These are phyloP conservation scores for Kwoniella shandongensis DNA, from an alignment of 768 basidiomycete species.

Conservation along the genomic window DNA sequence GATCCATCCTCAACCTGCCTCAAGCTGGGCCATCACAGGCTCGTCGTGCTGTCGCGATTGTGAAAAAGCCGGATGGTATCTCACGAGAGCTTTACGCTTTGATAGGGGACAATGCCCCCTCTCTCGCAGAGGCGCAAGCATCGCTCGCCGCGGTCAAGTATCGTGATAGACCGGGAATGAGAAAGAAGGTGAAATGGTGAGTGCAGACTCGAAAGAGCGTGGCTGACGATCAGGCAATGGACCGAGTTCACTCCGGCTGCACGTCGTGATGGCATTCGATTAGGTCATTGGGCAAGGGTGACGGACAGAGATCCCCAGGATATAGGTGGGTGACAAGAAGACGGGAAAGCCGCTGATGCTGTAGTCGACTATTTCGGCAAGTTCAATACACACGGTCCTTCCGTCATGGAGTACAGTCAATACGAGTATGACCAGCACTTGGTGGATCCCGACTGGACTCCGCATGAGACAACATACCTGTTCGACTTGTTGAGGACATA, in stretches of 20 bases:
- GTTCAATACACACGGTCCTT: slow-evolving; percentile 66
- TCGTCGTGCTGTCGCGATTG: slow-evolving; percentile 49
- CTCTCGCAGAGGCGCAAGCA: slow-evolving; percentile 60
- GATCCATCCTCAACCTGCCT: slow-evolving; percentile 72
- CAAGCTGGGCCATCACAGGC: slow-evolving; percentile 50
- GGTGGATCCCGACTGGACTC: slow-evolving; percentile 83
- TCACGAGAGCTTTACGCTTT: slow-evolving; percentile 88
- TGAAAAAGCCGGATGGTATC: slow-evolving; percentile 66
- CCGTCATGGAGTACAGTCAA: slow-evolving; percentile 62
- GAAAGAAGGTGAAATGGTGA: slow-evolving; percentile 72
- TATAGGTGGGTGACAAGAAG: slow-evolving; percentile 12
- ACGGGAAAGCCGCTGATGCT: background rate
- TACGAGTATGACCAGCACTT: slow-evolving; percentile 83
- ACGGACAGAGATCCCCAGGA: slow-evolving; percentile 24
- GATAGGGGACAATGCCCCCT: slow-evolving; percentile 89
- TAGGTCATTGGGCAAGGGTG: slow-evolving; percentile 69
- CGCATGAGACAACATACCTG: slow-evolving; percentile 90
- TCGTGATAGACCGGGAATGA: slow-evolving; percentile 80
- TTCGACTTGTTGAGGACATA: slow-evolving; percentile 77
- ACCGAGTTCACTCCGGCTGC: slow-evolving; percentile 65
- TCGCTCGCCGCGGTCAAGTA: slow-evolving; percentile 54
- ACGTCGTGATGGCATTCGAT: slow-evolving; percentile 60
- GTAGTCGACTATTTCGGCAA: slow-evolving; percentile 68
- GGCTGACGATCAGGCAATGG: slow-evolving; percentile 64
- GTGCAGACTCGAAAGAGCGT: slow-evolving; percentile 10